These are phyloP conservation scores for Keqinozyma sinolaborantium DNA, from an alignment of 1,139 yeast species.

Conservation along the genomic window DNA sequence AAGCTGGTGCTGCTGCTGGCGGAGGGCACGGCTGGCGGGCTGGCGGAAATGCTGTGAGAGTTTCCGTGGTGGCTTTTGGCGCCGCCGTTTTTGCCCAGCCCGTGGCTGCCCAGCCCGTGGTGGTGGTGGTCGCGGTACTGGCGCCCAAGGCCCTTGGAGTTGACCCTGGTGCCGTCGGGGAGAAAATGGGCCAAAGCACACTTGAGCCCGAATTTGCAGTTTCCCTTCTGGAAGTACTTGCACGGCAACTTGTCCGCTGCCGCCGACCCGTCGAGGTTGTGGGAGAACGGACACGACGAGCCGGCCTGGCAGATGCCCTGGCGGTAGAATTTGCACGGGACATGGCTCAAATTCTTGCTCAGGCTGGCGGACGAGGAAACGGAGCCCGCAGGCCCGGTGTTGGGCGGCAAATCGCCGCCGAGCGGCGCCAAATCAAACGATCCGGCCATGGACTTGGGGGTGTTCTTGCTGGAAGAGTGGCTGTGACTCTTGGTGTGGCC, in stretches of 20 bases:
- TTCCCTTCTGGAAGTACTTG: slow-evolving; percentile 91
- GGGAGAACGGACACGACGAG: slow-evolving; percentile 85
- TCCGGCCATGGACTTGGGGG: no score
- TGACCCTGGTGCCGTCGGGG: slow-evolving; percentile 85
- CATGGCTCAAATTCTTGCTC: slow-evolving; percentile 70
- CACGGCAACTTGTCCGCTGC: slow-evolving; percentile 73
- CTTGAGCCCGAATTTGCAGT: slow-evolving; percentile 88
- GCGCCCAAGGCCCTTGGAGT: slow-evolving; percentile 40
- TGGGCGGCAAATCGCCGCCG: slow-evolving; percentile 28
- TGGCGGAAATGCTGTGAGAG: no score
- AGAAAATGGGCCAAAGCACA: slow-evolving; percentile 90
- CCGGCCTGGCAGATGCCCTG: slow-evolving; percentile 98
- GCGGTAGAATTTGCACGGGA: slow-evolving; percentile 88
- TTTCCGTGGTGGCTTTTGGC: no score
- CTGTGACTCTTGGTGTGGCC: no score
- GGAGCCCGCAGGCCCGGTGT: slow-evolving; percentile 30
- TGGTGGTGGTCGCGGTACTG: slow-evolving; percentile 3
- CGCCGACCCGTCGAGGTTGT: slow-evolving; percentile 57
- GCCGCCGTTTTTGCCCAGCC: no score
- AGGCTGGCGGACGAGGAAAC: slow-evolving; percentile 11
- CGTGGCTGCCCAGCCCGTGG: background rate
- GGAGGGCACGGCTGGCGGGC: no score
- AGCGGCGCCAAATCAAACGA: no score
- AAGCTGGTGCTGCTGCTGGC: background rate
- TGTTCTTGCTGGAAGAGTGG: no score